A percentile compares a stretch with the other conserved stretches of the same genome.
These are phyloP conservation scores for Candida incommunis DNA, from an alignment of 805 yeast genomes.

Conservation along the genomic window DNA sequence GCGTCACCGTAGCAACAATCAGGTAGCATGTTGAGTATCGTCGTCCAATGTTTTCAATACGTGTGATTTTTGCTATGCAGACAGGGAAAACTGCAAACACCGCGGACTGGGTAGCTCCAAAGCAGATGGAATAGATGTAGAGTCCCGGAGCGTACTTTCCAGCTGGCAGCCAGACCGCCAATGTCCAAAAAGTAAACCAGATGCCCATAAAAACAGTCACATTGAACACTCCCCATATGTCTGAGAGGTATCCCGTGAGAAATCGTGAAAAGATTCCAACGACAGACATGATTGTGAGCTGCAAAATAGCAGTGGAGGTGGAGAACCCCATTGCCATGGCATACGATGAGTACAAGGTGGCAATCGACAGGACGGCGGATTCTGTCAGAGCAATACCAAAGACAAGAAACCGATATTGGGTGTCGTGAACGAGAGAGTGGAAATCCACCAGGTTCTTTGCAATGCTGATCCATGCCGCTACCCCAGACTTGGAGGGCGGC, in stretches of 20 bases:
- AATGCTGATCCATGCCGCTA: background rate
- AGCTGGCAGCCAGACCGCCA: conserved; percentile 31
- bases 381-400: conserved; percentile 34
- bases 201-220: conserved; percentile 27
- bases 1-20: conserved; percentile 36
- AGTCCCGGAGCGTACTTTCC: conserved; percentile 23
- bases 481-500: conserved; percentile 15
- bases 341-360: conserved; percentile 40
- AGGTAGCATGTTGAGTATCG: conserved; percentile 45
- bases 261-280: conserved; percentile 32
- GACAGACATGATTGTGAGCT: conserved; percentile 18
- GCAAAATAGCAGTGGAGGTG: background rate
- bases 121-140: conserved; percentile 37
- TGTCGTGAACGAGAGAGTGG: conserved; percentile 26
- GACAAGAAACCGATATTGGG: conserved; percentile 28
- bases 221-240: conserved; percentile 38
- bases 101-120: conserved; percentile 43
- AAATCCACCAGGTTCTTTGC: conserved; percentile 24
- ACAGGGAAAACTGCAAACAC: conserved; percentile 45
- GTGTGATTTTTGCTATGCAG: conserved; percentile 44
- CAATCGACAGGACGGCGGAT: conserved; percentile 30
- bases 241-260: conserved; percentile 32
- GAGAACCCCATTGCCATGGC: conserved; percentile 19
- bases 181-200: conserved; percentile 19
- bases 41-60: conserved; percentile 39